Evolutionary conservation across 352 stramenopile genomes (phyloP).

Genomic region (Phytophthora aleatoria): DNA sequence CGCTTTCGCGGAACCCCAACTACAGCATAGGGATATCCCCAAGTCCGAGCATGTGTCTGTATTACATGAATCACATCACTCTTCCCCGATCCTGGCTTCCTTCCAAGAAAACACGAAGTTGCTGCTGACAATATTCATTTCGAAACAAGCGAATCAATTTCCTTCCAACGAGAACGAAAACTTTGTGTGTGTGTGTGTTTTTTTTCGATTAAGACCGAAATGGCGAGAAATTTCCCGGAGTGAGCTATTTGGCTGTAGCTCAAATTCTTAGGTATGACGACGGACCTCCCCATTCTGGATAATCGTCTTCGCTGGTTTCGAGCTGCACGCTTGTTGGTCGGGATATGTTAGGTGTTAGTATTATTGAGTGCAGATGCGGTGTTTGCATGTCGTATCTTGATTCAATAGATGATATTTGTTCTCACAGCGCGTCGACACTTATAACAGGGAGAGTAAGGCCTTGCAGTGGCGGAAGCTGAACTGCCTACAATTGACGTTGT

Average conservation of each 20-base stretch:
- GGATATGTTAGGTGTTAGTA: neutral
- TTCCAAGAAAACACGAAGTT: conserved; percentile 11
- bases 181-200: conserved; percentile 12
- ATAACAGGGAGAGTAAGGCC: too few relatives aligned
- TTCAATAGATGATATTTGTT: neutral
- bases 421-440: neutral
- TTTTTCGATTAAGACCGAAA: conserved; percentile 4
- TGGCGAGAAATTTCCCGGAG: neutral
- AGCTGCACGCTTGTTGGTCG: neutral
- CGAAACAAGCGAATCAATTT: neutral
- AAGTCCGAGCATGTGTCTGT: neutral
- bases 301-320: neutral
- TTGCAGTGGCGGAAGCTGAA: neutral
- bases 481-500: neutral
- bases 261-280: neutral
- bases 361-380: neutral
- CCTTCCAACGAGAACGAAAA: neutral
- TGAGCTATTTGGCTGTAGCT: neutral
- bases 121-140: conserved; percentile 1
- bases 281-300: neutral
- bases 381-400: neutral
- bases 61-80: conserved; percentile 3
- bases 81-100: conserved; percentile 1
- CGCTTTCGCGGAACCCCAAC: neutral
- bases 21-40: conserved; percentile 7